A percentile compares a stretch with the other conserved stretches of the same genome.
Evolutionary conservation across 768 basidiomycete genomes (phyloP).

Genomic region (Sporobolomyces phaffii): DNA sequence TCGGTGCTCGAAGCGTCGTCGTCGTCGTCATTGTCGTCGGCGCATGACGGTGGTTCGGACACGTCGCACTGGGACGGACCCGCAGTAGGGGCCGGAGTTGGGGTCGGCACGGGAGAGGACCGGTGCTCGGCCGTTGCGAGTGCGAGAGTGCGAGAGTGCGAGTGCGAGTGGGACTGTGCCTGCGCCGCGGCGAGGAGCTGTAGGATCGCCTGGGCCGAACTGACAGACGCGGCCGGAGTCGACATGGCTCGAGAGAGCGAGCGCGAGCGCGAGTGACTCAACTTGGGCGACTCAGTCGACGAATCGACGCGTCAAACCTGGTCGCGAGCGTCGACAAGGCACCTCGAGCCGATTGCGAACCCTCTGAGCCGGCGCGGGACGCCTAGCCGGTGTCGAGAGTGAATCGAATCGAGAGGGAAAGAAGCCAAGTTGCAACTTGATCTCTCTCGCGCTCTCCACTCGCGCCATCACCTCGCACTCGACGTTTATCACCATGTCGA

Average conservation of each 20-base stretch:
- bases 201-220: background rate
- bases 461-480: background rate
- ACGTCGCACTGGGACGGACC: background rate
- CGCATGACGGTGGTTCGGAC: too few relatives aligned
- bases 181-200: background rate
- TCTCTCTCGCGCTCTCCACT: background rate
- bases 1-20: background rate
- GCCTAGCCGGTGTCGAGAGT: too few relatives aligned
- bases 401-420: background rate
- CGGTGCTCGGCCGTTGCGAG: background rate
- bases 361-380: too few relatives aligned
- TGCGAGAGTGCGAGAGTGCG: background rate
- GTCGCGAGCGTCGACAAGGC: too few relatives aligned
- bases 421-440: too few relatives aligned
- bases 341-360: too few relatives aligned
- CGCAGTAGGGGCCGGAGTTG: background rate
- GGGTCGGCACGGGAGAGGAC: background rate
- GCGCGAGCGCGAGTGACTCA: background rate
- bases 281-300: too few relatives aligned
- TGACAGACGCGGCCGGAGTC: background rate
- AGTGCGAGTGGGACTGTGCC: background rate
- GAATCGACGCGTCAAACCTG: too few relatives aligned
- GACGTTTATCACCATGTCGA: background rate
- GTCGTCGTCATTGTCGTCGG: too few relatives aligned
- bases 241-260: background rate